These are phyloP conservation scores for Crassisporium funariophilum DNA, from an alignment of 768 basidiomycete genomes.

Conservation along the genomic window DNA sequence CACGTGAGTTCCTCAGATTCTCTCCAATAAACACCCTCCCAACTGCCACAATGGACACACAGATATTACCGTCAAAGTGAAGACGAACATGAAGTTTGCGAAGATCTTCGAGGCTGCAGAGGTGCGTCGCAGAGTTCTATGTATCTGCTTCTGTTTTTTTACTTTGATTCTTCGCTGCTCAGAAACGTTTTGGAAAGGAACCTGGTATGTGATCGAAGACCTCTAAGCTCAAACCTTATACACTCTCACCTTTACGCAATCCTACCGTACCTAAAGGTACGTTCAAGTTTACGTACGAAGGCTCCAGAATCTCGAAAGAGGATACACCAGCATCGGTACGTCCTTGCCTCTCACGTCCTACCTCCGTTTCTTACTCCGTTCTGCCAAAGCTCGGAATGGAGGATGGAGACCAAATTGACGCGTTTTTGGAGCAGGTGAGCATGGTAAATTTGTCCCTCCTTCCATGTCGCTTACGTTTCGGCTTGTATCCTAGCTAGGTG, in stretches of 20 bases:
- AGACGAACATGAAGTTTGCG: slow-evolving; percentile 58
- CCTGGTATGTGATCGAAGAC: slow-evolving; percentile 38
- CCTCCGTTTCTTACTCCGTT: background rate
- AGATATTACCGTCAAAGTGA: slow-evolving; percentile 73
- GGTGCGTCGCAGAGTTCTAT: slow-evolving; percentile 38
- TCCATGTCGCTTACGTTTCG: too few relatives aligned
- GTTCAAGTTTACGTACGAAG: slow-evolving; percentile 63
- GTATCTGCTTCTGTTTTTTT: background rate
- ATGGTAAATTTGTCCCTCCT: background rate
- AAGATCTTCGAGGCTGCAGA: slow-evolving; percentile 72
- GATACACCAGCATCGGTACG: slow-evolving; percentile 59
- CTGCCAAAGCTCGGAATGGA: slow-evolving; percentile 55
- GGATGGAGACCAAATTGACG: slow-evolving; percentile 65
- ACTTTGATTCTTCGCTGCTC: slow-evolving; percentile 3
- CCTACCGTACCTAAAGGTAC: slow-evolving; percentile 47
- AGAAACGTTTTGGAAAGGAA: slow-evolving; percentile 65
- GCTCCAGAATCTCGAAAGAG: slow-evolving; percentile 45
- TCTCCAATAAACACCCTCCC: too few relatives aligned
- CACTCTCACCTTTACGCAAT: background rate
- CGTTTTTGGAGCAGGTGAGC: slow-evolving; percentile 56
- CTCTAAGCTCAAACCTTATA: background rate
- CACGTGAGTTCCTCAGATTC: slow-evolving; percentile 39
- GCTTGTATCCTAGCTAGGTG: too few relatives aligned
- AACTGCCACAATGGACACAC: background rate
- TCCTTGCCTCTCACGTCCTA: slow-evolving; percentile 5